Conservation (phyloP, 192 early-diverging fungal species). For the Kappamyces sp. region DNA sequence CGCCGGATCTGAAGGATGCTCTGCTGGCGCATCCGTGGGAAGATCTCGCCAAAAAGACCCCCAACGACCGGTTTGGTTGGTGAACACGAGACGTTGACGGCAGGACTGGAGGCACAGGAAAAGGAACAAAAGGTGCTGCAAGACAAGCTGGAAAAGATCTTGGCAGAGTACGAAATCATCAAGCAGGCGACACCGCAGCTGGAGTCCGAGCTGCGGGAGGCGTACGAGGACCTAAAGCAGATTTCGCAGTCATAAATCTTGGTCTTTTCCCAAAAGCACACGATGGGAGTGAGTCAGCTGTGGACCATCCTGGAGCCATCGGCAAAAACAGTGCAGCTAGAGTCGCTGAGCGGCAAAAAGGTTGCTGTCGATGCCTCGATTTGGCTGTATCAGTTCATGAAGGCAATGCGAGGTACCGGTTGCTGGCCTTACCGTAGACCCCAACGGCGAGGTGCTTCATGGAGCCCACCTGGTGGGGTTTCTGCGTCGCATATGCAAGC, state of each 20-base stretch:
- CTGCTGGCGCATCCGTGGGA: conserved; percentile 1
- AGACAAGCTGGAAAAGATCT: background rate
- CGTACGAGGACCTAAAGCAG: background rate
- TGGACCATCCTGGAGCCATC: conserved; percentile 82
- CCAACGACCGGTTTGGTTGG: background rate
- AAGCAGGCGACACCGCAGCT: background rate
- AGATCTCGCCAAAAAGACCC: background rate
- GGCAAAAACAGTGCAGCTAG: conserved; percentile 70
- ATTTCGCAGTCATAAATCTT: conserved; percentile 2
- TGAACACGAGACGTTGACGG: background rate
- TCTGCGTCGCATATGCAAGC: conserved; percentile 88
- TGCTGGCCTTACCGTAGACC: too few species aligned
- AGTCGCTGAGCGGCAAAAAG: conserved; percentile 64
- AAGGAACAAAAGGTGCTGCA: background rate
- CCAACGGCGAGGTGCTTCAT: conserved; percentile 70
- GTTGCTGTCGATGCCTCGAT: conserved; percentile 94
- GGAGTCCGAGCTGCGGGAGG: background rate
- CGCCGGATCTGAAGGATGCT: background rate
- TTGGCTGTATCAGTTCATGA: conserved; percentile 96
- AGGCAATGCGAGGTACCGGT: conserved; percentile 79
- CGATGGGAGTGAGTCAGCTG: conserved; percentile 92
- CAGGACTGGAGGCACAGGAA: background rate
- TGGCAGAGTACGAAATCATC: conserved; percentile 3
- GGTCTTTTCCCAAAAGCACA: background rate
- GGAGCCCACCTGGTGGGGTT: conserved; percentile 90